Conservation (phyloP, 2,329 filamentous ascomycete species). For the Microcyclospora tardicrescens region DNA sequence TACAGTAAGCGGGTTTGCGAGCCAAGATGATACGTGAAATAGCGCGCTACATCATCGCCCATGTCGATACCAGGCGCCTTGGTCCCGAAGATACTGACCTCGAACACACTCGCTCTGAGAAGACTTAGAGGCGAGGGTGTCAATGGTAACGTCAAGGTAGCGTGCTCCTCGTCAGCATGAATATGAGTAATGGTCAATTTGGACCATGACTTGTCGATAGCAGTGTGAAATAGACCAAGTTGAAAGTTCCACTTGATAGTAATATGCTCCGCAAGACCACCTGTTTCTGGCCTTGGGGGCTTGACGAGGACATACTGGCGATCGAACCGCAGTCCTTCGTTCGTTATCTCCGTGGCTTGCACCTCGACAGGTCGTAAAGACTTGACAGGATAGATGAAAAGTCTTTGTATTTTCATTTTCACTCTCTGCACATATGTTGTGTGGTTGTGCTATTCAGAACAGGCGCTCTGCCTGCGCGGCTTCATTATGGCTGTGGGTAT, state of each 20-base stretch:
- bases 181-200: slow-evolving; percentile 23
- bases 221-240: slow-evolving; percentile 21
- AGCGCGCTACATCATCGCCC: slow-evolving; percentile 18
- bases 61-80: slow-evolving; percentile 22
- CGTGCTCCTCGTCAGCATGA: slow-evolving; percentile 14
- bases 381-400: slow-evolving; percentile 25
- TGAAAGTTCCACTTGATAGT: slow-evolving; percentile 24
- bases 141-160: slow-evolving; percentile 16
- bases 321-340: slow-evolving; percentile 23
- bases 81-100: slow-evolving; percentile 23
- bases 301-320: slow-evolving; percentile 24
- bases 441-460: too few relatives aligned
- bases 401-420: slow-evolving; percentile 21
- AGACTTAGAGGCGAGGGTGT: slow-evolving; percentile 20
- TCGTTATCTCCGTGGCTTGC: slow-evolving; percentile 21
- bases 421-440: too few relatives aligned
- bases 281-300: slow-evolving; percentile 16
- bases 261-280: slow-evolving; percentile 22
- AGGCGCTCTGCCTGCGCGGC: not conserved
- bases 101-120: slow-evolving; percentile 15
- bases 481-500: too few relatives aligned
- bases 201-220: slow-evolving; percentile 21
- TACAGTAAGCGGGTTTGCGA: slow-evolving; percentile 17
- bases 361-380: slow-evolving; percentile 21
- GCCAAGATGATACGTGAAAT: slow-evolving; percentile 18